Base-by-base conservation (phyloP, 2,329 filamentous ascomycete species). In the Falciphora oryzae region DNA sequence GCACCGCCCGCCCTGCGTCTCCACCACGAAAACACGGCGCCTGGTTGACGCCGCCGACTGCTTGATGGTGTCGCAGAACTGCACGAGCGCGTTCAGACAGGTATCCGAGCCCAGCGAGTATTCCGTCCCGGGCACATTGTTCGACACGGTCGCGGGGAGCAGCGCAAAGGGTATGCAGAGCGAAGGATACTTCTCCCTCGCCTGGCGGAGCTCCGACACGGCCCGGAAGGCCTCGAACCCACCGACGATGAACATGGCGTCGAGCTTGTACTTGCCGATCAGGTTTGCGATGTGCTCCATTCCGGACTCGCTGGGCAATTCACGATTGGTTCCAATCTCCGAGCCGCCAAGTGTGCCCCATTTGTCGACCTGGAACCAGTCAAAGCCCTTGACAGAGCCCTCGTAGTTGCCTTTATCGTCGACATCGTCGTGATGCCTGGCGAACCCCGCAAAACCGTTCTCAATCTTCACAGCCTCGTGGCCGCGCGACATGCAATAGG, bases 321-420 rank as follows among this genome's bases (percentile, higher is more conserved):
- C 93, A 71, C 95, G 91, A 82, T 99, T 99, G 31, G 94, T 99
- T 70, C 95, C 95, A 72, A 99, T 98, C 76, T 99, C 95, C 2
- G 93, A 98, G 67, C 95, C 95, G 74, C 95, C 95, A 78, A 93
- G 94, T 78, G 93, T 97, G 18, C 94, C 93, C 95, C 95, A 99
- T 67, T 87, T 83, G 74, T 98, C 94, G 6, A 96, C 93, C 73
- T 98, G 95, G 27, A 98, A 85, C 95, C 95, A 99, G 70, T 89
- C 82, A 66, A 98, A 91, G 56, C 90, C 85, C 38, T 93, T 89
- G 11, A 99, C 93, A 2, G 95, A 87, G 56, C 93, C 90, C 0
- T 92, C 66, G 0, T 93, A 93, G 72, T 88, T 81, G 44, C 44
- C 44, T 11, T 53, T 53, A 4, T 53, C 44, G 44, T 25, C 44